A percentile compares a stretch with the other conserved stretches of the same genome.
These are phyloP conservation scores for Rhynchosporium graminicola DNA, from an alignment of 2,329 filamentous ascomycete species.

Conservation along the genomic window DNA sequence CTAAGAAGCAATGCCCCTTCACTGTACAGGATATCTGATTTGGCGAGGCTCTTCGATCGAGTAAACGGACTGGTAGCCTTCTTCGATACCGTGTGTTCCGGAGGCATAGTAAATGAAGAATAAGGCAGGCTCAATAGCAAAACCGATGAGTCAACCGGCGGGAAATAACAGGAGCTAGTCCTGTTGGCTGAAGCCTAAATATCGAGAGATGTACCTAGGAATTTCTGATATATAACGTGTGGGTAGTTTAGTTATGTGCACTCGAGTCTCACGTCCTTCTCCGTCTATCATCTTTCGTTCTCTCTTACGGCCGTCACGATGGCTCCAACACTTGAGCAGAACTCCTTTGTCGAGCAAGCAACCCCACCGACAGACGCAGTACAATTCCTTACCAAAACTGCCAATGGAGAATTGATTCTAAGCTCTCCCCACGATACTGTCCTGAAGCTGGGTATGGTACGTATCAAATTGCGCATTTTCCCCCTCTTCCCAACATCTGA, in stretches of 20 bases:
- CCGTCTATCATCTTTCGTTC: not conserved
- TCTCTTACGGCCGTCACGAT: constrained; percentile 5
- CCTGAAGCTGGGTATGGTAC: constrained; percentile 32
- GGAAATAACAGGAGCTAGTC: not conserved
- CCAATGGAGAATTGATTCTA: not conserved
- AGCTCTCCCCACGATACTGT: not conserved
- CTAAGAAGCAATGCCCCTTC: not conserved
- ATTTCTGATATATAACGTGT: not conserved
- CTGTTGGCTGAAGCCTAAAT: constrained; percentile 9
- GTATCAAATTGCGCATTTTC: too few species aligned
- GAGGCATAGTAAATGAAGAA: constrained; percentile 4
- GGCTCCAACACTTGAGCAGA: constrained; percentile 16
- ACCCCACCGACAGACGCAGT: not conserved
- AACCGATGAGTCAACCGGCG: constrained; percentile 6
- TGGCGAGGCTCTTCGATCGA: constrained; percentile 2
- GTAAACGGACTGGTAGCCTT: not conserved
- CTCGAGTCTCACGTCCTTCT: not conserved
- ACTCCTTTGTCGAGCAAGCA: not conserved
- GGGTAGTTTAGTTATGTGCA: not conserved
- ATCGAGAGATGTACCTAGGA: not conserved
- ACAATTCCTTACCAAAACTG: constrained; percentile 16
- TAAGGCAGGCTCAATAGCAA: not conserved
- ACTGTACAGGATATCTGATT: not conserved
- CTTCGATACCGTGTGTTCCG: not conserved
- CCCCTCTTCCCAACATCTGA: too few species aligned